Evolutionary conservation across 345 rosid genomes (phyloP), one percentile per base, ranked within the genome.

Genomic region (Sapria himalayana): DNA sequence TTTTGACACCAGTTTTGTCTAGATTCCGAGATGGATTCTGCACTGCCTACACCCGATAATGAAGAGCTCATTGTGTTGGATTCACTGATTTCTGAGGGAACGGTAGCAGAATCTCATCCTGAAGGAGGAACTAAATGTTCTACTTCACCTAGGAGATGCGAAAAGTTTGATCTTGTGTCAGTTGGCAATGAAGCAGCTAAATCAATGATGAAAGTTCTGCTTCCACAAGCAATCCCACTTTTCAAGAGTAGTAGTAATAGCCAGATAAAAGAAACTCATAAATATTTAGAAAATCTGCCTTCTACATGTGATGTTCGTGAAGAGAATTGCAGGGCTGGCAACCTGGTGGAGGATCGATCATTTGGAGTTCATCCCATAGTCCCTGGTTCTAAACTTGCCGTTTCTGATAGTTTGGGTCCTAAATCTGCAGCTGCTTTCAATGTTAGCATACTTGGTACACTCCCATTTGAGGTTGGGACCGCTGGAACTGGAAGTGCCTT

Each of bases 211-310:
- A 62, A 76, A 13, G 38, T 89, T 55, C 71, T 78, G 51, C 81
- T 82, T 61, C 98, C 98, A 44, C 93, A 69, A 72, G 94, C 91
- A 37, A 48, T 86, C 47, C 94, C 94, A 52, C 63, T 82, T 24
- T 85, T 86, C 41, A 68, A 63, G 52, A 47, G 56, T 46, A n/a
- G n/a, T n/a, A n/a, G n/a, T n/a, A n/a, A n/a, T n/a, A 57, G 52
- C 48, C 67, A 66, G 63, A 73, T 63, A 51, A 60, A 50, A 45
- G 49, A 25, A 9, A 37, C 46, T 10, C 16, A 37, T 39, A 17
- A 37, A 37, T 9, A 49, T 25, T 49, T 58, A 23, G 55, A 45
- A 46, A 50, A 55, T 22, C 40, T 54, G 10, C 50, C 45, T 48
- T 6, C 18, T 51, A 33, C 21, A 22, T 51, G 56, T 25, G 48